Evolutionary conservation across 805 yeast genomes (phyloP).

Genomic region (Pichia pseudocactophila): DNA sequence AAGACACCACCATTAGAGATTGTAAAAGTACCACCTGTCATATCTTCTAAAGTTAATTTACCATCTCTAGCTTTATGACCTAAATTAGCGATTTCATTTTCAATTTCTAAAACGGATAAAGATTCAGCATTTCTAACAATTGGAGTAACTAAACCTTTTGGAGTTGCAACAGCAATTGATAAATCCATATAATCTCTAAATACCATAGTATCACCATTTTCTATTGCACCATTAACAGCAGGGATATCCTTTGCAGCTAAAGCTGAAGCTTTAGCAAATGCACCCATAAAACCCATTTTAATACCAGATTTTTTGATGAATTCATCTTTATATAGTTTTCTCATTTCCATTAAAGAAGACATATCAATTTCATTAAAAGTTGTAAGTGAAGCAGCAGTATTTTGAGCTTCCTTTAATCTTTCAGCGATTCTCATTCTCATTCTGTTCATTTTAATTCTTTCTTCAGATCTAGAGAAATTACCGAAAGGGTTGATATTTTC

Average conservation of each 20-base stretch:
- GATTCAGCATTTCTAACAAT: slow-evolving; percentile 96
- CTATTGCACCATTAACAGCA: slow-evolving; percentile 91
- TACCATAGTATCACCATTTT: slow-evolving; percentile 83
- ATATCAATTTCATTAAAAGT: slow-evolving; percentile 98
- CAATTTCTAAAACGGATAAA: slow-evolving; percentile 77
- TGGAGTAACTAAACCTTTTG: slow-evolving; percentile 98
- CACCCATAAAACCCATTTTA: slow-evolving; percentile 98
- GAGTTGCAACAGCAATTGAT: slow-evolving; percentile 96
- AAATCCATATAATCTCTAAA: slow-evolving; percentile 95
- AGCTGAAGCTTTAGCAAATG: slow-evolving; percentile 87
- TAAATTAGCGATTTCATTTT: slow-evolving; percentile 69
- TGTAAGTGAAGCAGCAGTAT: slow-evolving; percentile 96
- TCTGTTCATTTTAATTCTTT: slow-evolving; percentile 96
- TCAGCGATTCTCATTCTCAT: slow-evolving; percentile 98
- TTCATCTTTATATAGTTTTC: slow-evolving; percentile 96
- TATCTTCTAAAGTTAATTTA: slow-evolving; percentile 92
- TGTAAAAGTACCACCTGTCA: slow-evolving; percentile 99
- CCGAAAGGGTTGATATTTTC: slow-evolving; percentile 26
- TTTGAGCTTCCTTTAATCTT: slow-evolving; percentile 97
- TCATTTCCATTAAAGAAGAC: slow-evolving; percentile 84
- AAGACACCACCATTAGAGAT: slow-evolving; percentile 99
- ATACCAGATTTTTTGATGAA: slow-evolving; percentile 86
- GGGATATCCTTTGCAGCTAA: slow-evolving; percentile 93
- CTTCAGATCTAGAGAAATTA: slow-evolving; percentile 74
- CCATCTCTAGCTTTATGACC: slow-evolving; percentile 96